phyloP scores from a whole-genome alignment of 225 moss, liverwort and hornwort species.

The Thuidium tamariscinum region DNA sequence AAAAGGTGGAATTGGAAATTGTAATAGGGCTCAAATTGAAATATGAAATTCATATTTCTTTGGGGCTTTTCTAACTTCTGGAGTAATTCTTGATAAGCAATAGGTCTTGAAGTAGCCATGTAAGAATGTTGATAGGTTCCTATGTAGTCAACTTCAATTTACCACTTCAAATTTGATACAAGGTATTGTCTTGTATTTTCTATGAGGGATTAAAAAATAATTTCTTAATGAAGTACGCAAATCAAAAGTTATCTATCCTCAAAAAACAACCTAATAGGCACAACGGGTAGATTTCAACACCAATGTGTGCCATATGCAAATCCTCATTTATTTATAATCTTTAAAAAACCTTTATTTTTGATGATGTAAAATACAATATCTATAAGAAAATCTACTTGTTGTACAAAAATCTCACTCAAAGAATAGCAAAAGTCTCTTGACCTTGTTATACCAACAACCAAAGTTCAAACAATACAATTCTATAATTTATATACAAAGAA shows the following conservation, averaged over 20 bases:
- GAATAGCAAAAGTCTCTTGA: rapidly evolving
- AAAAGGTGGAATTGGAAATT: neutral
- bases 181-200: no score
- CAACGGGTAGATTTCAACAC: rapidly evolving
- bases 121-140: neutral
- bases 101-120: neutral
- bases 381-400: rapidly evolving
- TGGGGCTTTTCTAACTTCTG: neutral
- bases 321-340: neutral
- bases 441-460: neutral
- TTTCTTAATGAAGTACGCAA: rapidly evolving
- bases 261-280: rapidly evolving
- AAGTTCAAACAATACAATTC: neutral
- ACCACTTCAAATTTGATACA: neutral
- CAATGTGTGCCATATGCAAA: neutral
- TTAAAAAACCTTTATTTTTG: neutral
- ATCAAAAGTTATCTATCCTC: neutral
- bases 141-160: neutral
- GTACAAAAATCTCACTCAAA: neutral
- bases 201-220: neutral
- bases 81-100: neutral
- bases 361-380: no score
- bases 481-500: neutral
- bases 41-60: neutral
- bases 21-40: rapidly evolving